Evolutionary conservation across 108 stramenopile genomes (phyloP), one percentile per base, ranked within the genome.

Genomic region (Heterococcus sp.): DNA sequence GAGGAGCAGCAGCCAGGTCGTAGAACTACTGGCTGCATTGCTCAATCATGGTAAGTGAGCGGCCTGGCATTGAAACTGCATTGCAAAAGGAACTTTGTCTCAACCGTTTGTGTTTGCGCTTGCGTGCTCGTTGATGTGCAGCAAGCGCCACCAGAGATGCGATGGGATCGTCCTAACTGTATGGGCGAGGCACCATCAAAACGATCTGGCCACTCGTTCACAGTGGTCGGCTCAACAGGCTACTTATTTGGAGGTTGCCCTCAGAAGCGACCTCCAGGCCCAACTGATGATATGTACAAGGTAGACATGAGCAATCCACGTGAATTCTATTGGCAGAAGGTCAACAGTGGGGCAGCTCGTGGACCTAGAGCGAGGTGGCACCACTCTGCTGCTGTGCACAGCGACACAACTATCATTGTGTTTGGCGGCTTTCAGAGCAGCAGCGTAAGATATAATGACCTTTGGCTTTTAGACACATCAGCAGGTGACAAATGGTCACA

Each of bases 121-220:
- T 26, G 21, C 21, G 37, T 11, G 32, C 67, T 68, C 27, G 5
- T 35, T 38, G 32, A 8, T 2, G 8, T 29, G 27, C 81, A 82
- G 81, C 81, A 82, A 82, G 64, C 73, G 1, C 73, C 75, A n/a
- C 81, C 86, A 27, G 70, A 85, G 75, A 85, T 87, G 86, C 33
- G 65, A 26, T 92, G 91, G 91, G 87, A 88, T 32, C 67, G 67
- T 34, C 90, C 87, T 68, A 83, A 78, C 33, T 90, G 88, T 75
- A 86, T 84, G 72, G 91, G 91, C 35, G 89, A 91, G 71, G 64
- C 87, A 14, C 92, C 92, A 21, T 78, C 89, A 27, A 91, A 91
- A 68, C 74, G 92, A 38, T 93, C 92, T n/a, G 92, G 92, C 14
- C 92, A 93, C 70, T 88, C 90, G 8, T 89, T 93, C 65, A 92